A percentile compares a stretch with the other conserved stretches of the same genome.
phyloP scores from a whole-genome alignment of 2,329 filamentous ascomycete species.

The Dactylellina parvicollis region DNA sequence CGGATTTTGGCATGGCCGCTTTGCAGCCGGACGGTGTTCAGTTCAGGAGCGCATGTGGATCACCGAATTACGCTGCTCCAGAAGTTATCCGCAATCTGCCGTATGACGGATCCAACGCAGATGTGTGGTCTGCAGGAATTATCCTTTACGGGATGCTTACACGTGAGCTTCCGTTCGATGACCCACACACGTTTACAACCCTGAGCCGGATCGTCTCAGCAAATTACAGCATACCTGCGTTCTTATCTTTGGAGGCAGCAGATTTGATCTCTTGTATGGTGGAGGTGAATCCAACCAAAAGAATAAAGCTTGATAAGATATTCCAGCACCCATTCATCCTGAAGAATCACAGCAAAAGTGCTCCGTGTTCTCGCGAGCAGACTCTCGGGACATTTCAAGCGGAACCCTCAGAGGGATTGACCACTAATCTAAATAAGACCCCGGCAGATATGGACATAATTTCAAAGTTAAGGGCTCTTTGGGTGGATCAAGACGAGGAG shows the following conservation, averaged over 20 bases:
- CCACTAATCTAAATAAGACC: too few relatives aligned
- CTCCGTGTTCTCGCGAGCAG: background rate
- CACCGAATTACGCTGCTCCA: constrained; percentile 94
- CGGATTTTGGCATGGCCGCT: constrained; percentile 98
- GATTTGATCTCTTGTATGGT: constrained; percentile 84
- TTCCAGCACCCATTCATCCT: constrained; percentile 84
- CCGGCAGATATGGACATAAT: constrained; percentile 34
- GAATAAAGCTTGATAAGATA: constrained; percentile 82
- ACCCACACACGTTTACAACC: constrained; percentile 71
- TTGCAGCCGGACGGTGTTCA: constrained; percentile 81
- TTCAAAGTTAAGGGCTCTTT: constrained; percentile 28
- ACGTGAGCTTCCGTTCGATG: constrained; percentile 83
- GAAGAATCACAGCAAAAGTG: background rate
- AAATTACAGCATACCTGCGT: constrained; percentile 70
- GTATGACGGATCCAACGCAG: constrained; percentile 85
- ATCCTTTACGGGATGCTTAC: constrained; percentile 89
- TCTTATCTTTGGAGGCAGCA: constrained; percentile 74
- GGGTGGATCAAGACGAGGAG: constrained; percentile 31
- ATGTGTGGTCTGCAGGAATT: constrained; percentile 94
- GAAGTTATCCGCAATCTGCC: constrained; percentile 81
- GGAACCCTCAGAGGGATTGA: background rate
- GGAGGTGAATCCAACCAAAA: constrained; percentile 77
- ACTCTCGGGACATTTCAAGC: background rate
- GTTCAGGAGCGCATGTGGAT: constrained; percentile 90
- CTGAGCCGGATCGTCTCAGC: constrained; percentile 71